Base-by-base conservation (phyloP, 2,329 filamentous ascomycete species). In the Aureobasidium pullulans region DNA sequence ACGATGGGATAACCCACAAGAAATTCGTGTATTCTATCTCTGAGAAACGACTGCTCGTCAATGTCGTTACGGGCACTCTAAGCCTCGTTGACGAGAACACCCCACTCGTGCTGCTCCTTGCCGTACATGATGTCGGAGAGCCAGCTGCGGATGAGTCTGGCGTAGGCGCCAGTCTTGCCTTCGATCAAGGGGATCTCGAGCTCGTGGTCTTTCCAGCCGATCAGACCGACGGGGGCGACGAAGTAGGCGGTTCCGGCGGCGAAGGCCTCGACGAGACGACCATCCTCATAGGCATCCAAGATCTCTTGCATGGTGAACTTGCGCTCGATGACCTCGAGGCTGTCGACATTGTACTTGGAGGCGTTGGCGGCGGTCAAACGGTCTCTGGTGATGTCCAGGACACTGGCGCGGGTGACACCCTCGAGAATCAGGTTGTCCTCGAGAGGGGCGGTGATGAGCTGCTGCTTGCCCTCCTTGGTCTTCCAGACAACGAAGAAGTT, bases 401-500 rank as follows among this genome's bases (percentile, higher is more conserved):
- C 84, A 66, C 88, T 92, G 57, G 88, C 81, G 56, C 92, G 81
- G n/a, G 91, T 96, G 10, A 96, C 86, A 64, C 92, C 92, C 63
- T 93, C 88, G 3, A 96, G 80, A 66, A 96, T 96, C 62, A 96
- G 81, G 68, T 87, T 84, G 69, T 90, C 89, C 60, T 88, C 87
- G 44, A 96, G 75, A 8, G 90, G 89, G 2, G 92, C 90, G 2
- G 92, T 96, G 59, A 96, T 79, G 34, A 96, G 79, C 77, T 94
- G 81, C 28, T 81, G 69, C 66, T 78, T 81, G 7, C 82, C 85
- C 66, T 86, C 81, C 70, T 79, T 82, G 48, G 80, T 82, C 69
- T 79, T 81, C 89, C 88, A 91, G 11, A 96, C 78, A 7, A 96
- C 79, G 69, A 96, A 96, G 76, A 96, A 96, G 76, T 96, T 96